Evolutionary conservation across 225 moss, liverwort and hornwort genomes (phyloP).

Genomic region (Pseudoscleropodium purum): DNA sequence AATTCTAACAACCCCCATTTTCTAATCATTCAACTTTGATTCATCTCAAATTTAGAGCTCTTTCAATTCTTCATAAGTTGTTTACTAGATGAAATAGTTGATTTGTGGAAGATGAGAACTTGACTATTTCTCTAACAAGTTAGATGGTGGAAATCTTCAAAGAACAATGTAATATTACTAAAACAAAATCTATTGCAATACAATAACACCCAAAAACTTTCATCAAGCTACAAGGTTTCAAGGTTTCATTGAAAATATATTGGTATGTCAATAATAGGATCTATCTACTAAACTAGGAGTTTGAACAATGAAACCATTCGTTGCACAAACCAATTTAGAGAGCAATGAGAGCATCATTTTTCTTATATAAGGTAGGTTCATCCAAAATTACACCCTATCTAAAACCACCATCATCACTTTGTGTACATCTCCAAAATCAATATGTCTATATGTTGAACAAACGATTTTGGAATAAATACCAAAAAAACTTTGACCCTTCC

Average conservation of each 20-base stretch:
- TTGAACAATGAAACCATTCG: not conserved
- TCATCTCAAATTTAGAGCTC: not conserved
- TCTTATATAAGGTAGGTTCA: not conserved
- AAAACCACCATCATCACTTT: no score
- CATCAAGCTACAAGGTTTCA: not conserved
- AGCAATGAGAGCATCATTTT: not conserved
- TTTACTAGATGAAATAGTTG: not conserved
- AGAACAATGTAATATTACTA: not conserved
- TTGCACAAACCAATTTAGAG: not conserved
- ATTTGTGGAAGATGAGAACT: not conserved
- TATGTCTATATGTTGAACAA: no score
- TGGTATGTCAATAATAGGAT: not conserved
- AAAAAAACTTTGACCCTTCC: no score
- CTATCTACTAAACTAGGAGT: not conserved
- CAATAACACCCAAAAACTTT: not conserved
- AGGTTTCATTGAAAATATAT: not conserved
- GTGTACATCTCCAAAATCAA: no score
- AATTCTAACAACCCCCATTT: not conserved
- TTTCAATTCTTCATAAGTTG: not conserved
- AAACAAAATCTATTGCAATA: not conserved
- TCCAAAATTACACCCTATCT: no score
- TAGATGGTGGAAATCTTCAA: not conserved
- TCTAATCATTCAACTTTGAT: not conserved
- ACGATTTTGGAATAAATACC: no score
- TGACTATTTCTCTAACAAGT: not conserved